Percentiles rank a stretch among this genome's conserved stretches.
Evolutionary conservation across 2,329 filamentous ascomycete genomes (phyloP).

Genomic region (Apiospora malaysiana): DNA sequence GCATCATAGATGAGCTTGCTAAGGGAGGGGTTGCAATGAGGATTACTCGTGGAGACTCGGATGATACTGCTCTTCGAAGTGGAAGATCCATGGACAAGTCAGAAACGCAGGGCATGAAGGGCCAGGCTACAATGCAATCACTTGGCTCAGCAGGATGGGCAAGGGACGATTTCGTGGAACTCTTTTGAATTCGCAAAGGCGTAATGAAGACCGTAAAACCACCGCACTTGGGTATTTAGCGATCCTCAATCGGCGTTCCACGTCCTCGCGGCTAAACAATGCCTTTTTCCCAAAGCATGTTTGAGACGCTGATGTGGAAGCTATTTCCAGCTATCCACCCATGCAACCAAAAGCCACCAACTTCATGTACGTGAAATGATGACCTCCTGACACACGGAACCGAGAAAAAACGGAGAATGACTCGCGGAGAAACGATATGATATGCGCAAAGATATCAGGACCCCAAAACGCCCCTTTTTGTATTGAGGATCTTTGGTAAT

Average conservation of each 20-base stretch:
- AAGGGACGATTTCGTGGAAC: constrained; percentile 49
- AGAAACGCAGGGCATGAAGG: background rate
- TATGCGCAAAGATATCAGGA: constrained; percentile 73
- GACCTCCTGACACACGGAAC: constrained; percentile 44
- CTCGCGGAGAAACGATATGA: constrained; percentile 49
- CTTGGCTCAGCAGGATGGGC: background rate
- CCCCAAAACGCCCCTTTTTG: constrained; percentile 73
- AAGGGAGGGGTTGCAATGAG: background rate
- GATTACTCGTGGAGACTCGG: background rate
- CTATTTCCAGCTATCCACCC: constrained; percentile 65
- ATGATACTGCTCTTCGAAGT: background rate
- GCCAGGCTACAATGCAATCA: background rate
- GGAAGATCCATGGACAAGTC: background rate
- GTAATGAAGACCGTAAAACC: constrained; percentile 55
- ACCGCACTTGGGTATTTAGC: constrained; percentile 65
- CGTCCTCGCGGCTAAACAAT: constrained; percentile 59
- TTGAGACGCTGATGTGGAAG: constrained; percentile 60
- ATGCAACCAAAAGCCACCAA: constrained; percentile 50
- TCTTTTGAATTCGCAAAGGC: constrained; percentile 66
- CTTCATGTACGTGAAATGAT: constrained; percentile 43
- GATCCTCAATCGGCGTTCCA: constrained; percentile 69
- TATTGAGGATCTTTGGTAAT: constrained; percentile 63
- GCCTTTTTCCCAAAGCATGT: constrained; percentile 35
- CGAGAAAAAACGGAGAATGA: constrained; percentile 52
- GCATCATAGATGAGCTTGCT: background rate